phyloP scores from a whole-genome alignment of 768 basidiomycete genomes.

The Hygrophorus pudorinus region DNA sequence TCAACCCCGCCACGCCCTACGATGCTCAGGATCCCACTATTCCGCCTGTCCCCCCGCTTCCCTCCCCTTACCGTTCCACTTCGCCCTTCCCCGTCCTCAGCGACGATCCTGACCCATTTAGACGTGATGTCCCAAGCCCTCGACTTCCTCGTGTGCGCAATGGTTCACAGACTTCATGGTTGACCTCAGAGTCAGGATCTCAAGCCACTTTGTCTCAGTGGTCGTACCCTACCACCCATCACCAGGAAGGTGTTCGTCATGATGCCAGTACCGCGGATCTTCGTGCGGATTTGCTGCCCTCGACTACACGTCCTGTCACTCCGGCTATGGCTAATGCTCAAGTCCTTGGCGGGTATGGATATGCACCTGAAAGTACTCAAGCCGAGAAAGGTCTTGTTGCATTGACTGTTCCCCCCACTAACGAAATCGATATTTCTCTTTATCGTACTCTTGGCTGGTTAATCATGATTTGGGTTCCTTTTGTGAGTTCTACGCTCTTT shows the following conservation, averaged over 20 bases:
- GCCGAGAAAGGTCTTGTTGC: conserved; percentile 46
- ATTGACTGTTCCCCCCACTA: conserved; percentile 32
- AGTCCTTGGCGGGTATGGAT: conserved; percentile 64
- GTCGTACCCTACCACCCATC: conserved; percentile 56
- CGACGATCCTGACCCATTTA: conserved; percentile 54
- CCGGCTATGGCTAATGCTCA: conserved; percentile 48
- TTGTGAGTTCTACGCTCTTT: conserved; percentile 34
- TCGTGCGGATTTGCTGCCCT: conserved; percentile 29
- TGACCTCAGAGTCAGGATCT: conserved; percentile 53
- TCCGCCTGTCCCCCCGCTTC: conserved; percentile 65
- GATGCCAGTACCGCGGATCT: conserved; percentile 32
- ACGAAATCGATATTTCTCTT: conserved; percentile 45
- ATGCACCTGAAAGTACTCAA: conserved; percentile 31
- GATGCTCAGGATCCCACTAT: conserved; percentile 30
- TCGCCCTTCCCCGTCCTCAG: conserved; percentile 30
- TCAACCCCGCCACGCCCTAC: conserved; percentile 33
- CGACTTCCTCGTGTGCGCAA: conserved; percentile 36
- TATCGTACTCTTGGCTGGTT: conserved; percentile 54
- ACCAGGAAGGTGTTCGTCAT: conserved; percentile 22
- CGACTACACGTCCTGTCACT: conserved; percentile 35
- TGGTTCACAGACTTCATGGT: conserved; percentile 66
- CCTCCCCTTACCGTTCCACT: conserved; percentile 44
- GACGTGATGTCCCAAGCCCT: conserved; percentile 37
- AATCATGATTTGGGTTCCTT: conserved; percentile 55
- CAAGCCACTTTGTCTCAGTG: conserved; percentile 52